Percentiles rank a stretch among this genome's conserved stretches.
Evolutionary conservation across 1,284 basidiomycete genomes (phyloP).

Genomic region (Ustilago nuda): DNA sequence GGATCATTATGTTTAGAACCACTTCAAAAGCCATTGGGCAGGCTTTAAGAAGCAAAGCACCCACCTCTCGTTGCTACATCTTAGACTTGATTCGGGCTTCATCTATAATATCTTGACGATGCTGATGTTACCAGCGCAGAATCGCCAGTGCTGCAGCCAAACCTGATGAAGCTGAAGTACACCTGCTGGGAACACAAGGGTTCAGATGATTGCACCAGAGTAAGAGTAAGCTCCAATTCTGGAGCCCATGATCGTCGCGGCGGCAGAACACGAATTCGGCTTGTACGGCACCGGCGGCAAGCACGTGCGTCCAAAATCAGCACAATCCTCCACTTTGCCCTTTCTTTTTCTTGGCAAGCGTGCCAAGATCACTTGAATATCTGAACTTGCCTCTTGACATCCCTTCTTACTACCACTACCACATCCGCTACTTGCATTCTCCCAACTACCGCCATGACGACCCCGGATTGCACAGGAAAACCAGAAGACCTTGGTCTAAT

Average conservation of each 20-base stretch:
- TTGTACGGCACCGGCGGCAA: too few species aligned
- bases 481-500: constrained; percentile 44
- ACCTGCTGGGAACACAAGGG: neutral
- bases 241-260: too few species aligned
- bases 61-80: too few species aligned
- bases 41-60: too few species aligned
- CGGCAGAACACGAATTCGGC: too few species aligned
- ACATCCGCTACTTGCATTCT: neutral
- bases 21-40: too few species aligned
- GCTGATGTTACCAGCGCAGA: neutral
- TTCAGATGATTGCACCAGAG: neutral
- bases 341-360: neutral
- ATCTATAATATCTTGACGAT: too few species aligned
- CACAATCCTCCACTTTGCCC: neutral
- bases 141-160: neutral
- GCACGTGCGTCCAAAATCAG: too few species aligned
- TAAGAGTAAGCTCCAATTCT: too few species aligned
- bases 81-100: too few species aligned
- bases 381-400: neutral
- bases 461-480: constrained; percentile 23
- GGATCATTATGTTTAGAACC: too few species aligned
- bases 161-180: neutral
- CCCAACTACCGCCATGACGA: constrained; percentile 29
- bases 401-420: constrained; percentile 3
- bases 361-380: neutral